A percentile compares a stretch with the other conserved stretches of the same genome.
Evolutionary conservation across 2,329 filamentous ascomycete genomes (phyloP).

Genomic region (Microsporum canis): DNA sequence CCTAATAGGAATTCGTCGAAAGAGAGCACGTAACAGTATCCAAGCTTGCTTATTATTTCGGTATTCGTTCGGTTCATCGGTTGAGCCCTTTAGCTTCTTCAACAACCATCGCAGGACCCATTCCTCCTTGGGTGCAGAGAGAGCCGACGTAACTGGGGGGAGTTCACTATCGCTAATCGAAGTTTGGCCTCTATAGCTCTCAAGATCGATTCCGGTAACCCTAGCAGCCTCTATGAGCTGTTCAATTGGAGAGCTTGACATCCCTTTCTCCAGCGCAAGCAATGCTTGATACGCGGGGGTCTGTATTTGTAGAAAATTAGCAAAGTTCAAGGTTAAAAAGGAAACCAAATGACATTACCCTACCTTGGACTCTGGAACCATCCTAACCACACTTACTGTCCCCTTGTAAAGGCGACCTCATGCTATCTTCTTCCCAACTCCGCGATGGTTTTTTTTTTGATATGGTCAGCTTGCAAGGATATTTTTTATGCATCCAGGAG

Average conservation of each 20-base stretch:
- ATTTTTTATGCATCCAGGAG: neutral
- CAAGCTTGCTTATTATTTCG: conserved; percentile 38
- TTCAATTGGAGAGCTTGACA: conserved; percentile 24
- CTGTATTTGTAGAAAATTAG: conserved; percentile 17
- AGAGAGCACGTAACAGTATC: conserved; percentile 50
- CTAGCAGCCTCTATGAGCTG: conserved; percentile 34
- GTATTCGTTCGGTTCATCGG: conserved; percentile 28
- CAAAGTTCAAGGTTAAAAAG: conserved; percentile 12
- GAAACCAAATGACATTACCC: neutral
- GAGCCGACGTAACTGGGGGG: neutral
- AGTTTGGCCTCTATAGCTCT: conserved; percentile 17
- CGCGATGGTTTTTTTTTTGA: neutral
- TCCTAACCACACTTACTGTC: neutral
- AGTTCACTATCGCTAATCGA: neutral
- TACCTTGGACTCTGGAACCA: neutral
- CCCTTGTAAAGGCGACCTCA: neutral
- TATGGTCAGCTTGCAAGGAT: no score
- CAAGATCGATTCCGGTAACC: conserved; percentile 32
- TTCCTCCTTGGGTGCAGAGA: conserved; percentile 43
- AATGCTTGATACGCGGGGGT: conserved; percentile 33
- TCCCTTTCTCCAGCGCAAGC: conserved; percentile 36
- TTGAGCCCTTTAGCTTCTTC: conserved; percentile 43
- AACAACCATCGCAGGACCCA: conserved; percentile 58
- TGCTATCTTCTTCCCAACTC: neutral
- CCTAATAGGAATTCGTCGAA: conserved; percentile 58